phyloP scores from a whole-genome alignment of 1,284 basidiomycete species.

The Papiliotrema terrestris region DNA sequence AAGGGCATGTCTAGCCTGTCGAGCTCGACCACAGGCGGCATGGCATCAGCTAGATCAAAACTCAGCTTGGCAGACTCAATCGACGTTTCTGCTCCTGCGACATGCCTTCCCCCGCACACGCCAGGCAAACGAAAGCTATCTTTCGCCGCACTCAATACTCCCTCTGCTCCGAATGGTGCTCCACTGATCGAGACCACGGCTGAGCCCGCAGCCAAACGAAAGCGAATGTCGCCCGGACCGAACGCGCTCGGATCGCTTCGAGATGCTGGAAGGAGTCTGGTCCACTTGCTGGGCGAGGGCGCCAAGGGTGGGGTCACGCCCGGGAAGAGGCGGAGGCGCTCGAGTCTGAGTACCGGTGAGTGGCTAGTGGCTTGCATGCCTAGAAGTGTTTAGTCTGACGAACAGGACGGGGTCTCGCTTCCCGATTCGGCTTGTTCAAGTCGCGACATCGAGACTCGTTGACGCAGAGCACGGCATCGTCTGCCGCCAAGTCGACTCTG shows the following conservation, averaged over 20 bases:
- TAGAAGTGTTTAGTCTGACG: background rate
- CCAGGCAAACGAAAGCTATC: conserved; percentile 24
- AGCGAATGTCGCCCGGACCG: conserved; percentile 22
- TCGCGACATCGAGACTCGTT: background rate
- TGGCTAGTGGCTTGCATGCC: background rate
- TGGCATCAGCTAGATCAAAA: background rate
- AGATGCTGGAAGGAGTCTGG: conserved; percentile 29
- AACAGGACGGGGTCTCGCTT: conserved; percentile 4
- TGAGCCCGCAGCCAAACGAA: conserved; percentile 22
- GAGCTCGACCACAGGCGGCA: background rate
- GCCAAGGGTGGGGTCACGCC: conserved; percentile 14
- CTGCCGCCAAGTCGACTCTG: background rate
- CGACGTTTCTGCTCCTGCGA: background rate
- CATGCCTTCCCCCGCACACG: background rate
- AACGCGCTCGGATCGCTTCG: conserved; percentile 23
- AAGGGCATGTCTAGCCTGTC: background rate
- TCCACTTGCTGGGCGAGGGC: conserved; percentile 23
- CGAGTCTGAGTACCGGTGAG: conserved; percentile 20
- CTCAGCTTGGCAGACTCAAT: background rate
- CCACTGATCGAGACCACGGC: conserved; percentile 15
- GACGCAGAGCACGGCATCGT: background rate
- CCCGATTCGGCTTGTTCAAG: conserved; percentile 15
- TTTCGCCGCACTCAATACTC: conserved; percentile 5
- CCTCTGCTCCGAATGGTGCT: conserved; percentile 33
- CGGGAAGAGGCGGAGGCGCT: conserved; percentile 14